Conservation (phyloP, 768 basidiomycete genomes). For the Tylopilus balloui region DNA sequence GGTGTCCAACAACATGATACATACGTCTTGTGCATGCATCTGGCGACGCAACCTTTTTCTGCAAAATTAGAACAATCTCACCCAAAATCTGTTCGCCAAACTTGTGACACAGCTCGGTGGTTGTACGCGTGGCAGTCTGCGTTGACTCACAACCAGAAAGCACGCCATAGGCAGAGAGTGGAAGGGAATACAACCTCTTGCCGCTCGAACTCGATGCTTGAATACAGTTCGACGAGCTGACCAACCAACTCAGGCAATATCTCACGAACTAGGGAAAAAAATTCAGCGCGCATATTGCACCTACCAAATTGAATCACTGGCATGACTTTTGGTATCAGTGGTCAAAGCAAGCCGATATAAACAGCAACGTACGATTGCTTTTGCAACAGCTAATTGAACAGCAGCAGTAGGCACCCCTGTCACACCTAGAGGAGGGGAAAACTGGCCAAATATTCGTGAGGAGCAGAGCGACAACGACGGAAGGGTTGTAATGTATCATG, state of each 20-base stretch:
- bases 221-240: conserved; percentile 74
- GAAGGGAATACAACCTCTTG: conserved; percentile 59
- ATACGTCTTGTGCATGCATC: conserved; percentile 80
- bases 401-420: too few species aligned
- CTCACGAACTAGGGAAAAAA: conserved; percentile 63
- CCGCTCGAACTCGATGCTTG: conserved; percentile 77
- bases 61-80: conserved; percentile 79
- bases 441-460: too few species aligned
- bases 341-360: too few species aligned
- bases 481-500: too few species aligned
- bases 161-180: too few species aligned
- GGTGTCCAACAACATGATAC: conserved; percentile 80
- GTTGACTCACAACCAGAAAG: neutral
- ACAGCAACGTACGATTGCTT: too few species aligned
- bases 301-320: too few species aligned
- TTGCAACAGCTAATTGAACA: too few species aligned
- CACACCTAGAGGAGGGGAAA: too few species aligned
- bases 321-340: too few species aligned
- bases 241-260: conserved; percentile 80
- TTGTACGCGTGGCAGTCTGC: conserved; percentile 77
- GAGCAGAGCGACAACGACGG: too few species aligned
- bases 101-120: conserved; percentile 87
- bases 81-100: conserved; percentile 88
- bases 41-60: conserved; percentile 56
- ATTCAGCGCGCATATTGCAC: too few species aligned